Conservation (phyloP, 768 basidiomycete genomes). For the Holtermannia corniformis region DNA sequence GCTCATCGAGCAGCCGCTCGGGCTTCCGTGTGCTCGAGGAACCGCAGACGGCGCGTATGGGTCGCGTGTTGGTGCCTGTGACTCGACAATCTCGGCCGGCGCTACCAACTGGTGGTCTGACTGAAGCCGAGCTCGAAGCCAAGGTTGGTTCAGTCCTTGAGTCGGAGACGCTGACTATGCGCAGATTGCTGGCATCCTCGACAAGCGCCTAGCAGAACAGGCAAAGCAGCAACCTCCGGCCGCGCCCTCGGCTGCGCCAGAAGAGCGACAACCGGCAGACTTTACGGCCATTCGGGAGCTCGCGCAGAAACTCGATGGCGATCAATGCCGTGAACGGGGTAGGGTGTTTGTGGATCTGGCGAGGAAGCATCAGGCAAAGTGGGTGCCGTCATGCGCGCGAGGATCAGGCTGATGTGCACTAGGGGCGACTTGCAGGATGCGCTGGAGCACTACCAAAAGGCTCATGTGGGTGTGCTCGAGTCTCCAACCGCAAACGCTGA, state of each 20-base stretch:
- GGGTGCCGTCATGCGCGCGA: constrained; percentile 23
- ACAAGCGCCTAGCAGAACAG: constrained; percentile 45
- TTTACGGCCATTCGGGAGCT: neutral
- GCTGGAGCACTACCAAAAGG: constrained; percentile 70
- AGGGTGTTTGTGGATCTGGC: constrained; percentile 76
- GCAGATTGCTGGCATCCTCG: constrained; percentile 33
- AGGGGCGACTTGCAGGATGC: constrained; percentile 75
- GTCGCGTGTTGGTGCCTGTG: neutral
- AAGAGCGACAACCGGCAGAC: no score
- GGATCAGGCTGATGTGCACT: constrained; percentile 2
- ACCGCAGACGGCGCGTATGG: neutral
- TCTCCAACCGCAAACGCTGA: neutral
- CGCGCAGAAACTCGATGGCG: constrained; percentile 48
- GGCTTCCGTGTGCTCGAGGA: neutral
- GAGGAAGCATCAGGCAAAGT: constrained; percentile 72
- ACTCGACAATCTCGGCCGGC: no score
- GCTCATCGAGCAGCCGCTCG: neutral
- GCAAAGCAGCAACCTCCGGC: constrained; percentile 48
- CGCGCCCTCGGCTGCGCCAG: no score
- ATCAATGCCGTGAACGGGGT: constrained; percentile 70
- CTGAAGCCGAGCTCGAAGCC: constrained; percentile 4
- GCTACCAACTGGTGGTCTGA: constrained; percentile 2
- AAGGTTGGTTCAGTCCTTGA: constrained; percentile 45
- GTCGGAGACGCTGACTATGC: constrained; percentile 33
- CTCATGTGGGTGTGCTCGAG: constrained; percentile 67